Evolutionary conservation across 176 grass and related monocot genomes (phyloP), one percentile per base, ranked within the genome.

Genomic region (Oryza nivara): DNA sequence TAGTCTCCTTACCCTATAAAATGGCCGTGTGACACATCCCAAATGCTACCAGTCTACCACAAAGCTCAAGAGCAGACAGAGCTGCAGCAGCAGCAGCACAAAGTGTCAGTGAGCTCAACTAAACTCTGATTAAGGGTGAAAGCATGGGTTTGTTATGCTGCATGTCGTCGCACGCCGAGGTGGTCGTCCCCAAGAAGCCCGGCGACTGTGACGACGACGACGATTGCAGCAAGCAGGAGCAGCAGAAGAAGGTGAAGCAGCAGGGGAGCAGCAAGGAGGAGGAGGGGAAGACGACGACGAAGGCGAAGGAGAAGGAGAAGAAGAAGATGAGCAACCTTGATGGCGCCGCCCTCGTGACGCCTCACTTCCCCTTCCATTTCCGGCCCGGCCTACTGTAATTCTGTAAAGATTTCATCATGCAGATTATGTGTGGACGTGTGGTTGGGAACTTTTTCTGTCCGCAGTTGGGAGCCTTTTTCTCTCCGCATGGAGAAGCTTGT

Each of bases 101-200:
- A n/a, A n/a, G 35, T 19, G 41, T 6, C n/a, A 32, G 35, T 41
- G 35, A 65, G 25, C 23, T 9, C 6, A 6, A 40, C 6, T 40
- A 41, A 41, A 41, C 40, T 20, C 54, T n/a, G 54, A n/a, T 58
- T 58, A 32, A 32, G 30, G 35, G 35, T 36, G 3, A 58, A 58
- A 58, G 54, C 54, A 58, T 89, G 82, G 70, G 82, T 8, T 79
- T 75, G 3, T 80, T 75, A 6, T 89, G 47, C 1, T 85, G 77
- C 66, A 60, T 84, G 40, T 52, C 83, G 16, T 89, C 83, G 0
- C 66, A 77, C 11, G 34, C 73, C 66, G 76, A 85, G 71, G 83
- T 89, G 30, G 68, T 85, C 34, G 68, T 85, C 44, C 88, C 83
- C 11, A 85, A 77, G 51, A 85, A 67, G 49, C 2, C 49, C 48